These are phyloP conservation scores for Exsudoporus frostii DNA, from an alignment of 768 basidiomycete genomes.

Conservation along the genomic window DNA sequence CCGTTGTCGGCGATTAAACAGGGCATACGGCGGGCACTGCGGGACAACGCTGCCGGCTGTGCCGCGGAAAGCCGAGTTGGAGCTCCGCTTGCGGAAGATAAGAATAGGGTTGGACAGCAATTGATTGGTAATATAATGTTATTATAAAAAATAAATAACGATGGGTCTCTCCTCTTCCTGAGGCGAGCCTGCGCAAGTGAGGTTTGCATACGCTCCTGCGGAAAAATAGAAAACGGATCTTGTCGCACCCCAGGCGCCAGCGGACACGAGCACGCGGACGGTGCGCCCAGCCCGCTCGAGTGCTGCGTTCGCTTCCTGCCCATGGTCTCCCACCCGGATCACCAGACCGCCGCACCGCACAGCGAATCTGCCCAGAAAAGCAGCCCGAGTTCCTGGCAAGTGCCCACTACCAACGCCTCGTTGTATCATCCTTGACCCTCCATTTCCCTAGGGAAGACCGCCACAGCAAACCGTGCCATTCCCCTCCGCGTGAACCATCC, in stretches of 20 bases:
- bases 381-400: conserved; percentile 27
- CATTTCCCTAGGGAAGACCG: conserved; percentile 28
- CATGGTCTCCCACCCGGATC: conserved; percentile 33
- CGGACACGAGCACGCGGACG: too few relatives aligned
- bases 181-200: background rate
- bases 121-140: conserved; percentile 16
- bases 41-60: conserved; percentile 23
- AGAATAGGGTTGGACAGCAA: conserved; percentile 3
- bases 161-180: conserved; percentile 12
- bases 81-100: conserved; percentile 25
- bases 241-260: too few relatives aligned
- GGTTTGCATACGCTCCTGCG: too few relatives aligned
- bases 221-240: too few relatives aligned
- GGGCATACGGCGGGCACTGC: conserved; percentile 11
- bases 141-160: conserved; percentile 13
- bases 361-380: conserved; percentile 24
- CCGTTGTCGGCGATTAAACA: conserved; percentile 31
- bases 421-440: conserved; percentile 14
- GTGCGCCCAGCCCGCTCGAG: too few relatives aligned
- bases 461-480: conserved; percentile 18
- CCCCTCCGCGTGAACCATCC: conserved; percentile 24
- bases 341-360: conserved; percentile 27
- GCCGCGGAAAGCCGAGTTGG: conserved; percentile 28
- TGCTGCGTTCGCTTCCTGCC: too few relatives aligned
- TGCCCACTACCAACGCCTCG: conserved; percentile 21